Evolutionary conservation across 352 stramenopile genomes (phyloP).

Genomic region (Pythium myriotylum): DNA sequence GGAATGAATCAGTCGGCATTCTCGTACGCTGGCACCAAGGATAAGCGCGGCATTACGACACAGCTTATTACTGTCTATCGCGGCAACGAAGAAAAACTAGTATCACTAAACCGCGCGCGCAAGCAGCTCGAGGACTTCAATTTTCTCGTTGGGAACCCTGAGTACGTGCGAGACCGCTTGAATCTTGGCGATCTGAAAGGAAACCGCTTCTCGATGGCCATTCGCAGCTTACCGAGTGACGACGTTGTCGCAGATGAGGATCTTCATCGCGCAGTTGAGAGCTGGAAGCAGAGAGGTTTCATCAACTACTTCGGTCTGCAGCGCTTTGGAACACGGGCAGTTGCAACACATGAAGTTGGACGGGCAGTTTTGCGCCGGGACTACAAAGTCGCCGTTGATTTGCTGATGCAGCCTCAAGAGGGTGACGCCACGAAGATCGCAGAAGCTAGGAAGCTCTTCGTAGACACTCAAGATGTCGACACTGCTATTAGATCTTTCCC

Average conservation of each 20-base stretch:
- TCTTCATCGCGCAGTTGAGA: slow-evolving; percentile 67
- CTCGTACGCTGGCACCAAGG: slow-evolving; percentile 96
- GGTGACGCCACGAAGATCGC: slow-evolving; percentile 78
- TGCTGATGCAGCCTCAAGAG: slow-evolving; percentile 89
- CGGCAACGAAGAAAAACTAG: slow-evolving; percentile 73
- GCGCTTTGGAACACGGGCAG: slow-evolving; percentile 93
- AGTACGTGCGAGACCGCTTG: slow-evolving; percentile 90
- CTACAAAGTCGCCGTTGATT: slow-evolving; percentile 88
- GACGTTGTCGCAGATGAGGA: slow-evolving; percentile 58
- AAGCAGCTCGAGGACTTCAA: slow-evolving; percentile 80
- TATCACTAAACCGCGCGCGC: slow-evolving; percentile 71
- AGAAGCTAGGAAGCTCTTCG: slow-evolving; percentile 66
- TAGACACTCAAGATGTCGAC: slow-evolving; percentile 57
- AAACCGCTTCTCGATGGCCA: slow-evolving; percentile 95
- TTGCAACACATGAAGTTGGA: slow-evolving; percentile 89
- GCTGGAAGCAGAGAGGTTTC: slow-evolving; percentile 88
- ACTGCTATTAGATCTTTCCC: slow-evolving; percentile 63
- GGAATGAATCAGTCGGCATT: slow-evolving; percentile 75
- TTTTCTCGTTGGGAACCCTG: slow-evolving; percentile 93
- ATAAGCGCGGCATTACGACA: slow-evolving; percentile 96
- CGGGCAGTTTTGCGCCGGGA: slow-evolving; percentile 93
- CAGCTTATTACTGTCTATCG: slow-evolving; percentile 94
- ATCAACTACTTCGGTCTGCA: slow-evolving; percentile 99
- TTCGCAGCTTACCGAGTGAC: slow-evolving; percentile 87
- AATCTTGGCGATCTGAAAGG: slow-evolving; percentile 91